Evolutionary conservation across 371 early-diverging fungal genomes (phyloP), one percentile per base, ranked within the genome.

Genomic region (Rhizopus arrhizus): DNA sequence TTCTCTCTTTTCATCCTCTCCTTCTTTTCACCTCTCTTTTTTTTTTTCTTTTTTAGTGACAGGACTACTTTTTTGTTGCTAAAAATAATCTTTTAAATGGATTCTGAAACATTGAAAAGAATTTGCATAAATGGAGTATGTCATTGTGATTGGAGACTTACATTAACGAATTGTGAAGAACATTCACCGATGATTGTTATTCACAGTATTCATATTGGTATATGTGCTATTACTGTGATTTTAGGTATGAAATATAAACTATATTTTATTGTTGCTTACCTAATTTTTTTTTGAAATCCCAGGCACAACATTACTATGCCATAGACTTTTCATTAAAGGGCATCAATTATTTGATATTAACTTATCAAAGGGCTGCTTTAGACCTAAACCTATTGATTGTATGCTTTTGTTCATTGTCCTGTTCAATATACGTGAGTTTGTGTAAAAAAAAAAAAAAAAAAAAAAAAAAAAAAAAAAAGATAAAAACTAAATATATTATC

Each of bases 371-470:
- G 64, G 64, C 0, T 68, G 58, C 12, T 64, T 68, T 49, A 52
- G 69, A 7, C 69, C 69, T 11, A 68, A 68, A 7, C 69, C 71
- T 12, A 68, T 71, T 48, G 71, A 71, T 32, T 67, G 68, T 36
- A 67, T 71, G 64, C 36, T 71, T n/a, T 29, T 68, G 11, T 64
- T 67, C 38, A 60, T 71, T 28, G 50, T 61, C n/a, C 15, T 71
- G 10, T 68, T 59, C 48, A 71, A 68, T 43, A n/a, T 61, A 35
- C 58, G 71, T 68, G 59, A 48, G 68, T 61, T 40, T 8, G 28
- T 8, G 22, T 1, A 22, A 22, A 22, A 22, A 22, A 22, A 22
- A 22, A 22, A 22, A 22, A 22, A 22, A 22, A 22, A 22, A 22
- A 22, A 22, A 22, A 22, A 22, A 22, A 22, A 22, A 22, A 22